Conservation (phyloP, 495 filamentous ascomycete genomes). For the Niebla homalea region DNA sequence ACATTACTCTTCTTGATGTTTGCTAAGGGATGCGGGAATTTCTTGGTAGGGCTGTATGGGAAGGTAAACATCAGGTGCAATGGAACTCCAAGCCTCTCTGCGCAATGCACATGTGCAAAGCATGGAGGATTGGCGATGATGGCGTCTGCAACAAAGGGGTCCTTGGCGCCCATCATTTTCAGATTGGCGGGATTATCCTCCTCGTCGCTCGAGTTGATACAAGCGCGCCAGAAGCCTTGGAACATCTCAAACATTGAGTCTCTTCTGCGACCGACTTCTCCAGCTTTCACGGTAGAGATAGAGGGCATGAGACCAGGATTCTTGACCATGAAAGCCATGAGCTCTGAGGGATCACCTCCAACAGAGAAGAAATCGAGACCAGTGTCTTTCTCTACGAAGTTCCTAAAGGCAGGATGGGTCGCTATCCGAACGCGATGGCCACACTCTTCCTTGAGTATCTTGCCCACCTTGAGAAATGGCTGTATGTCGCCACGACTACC, state of each 20-base stretch:
- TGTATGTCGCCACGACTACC: conserved; percentile 66
- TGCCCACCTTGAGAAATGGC: conserved; percentile 59
- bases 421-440: conserved; percentile 47
- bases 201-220: conserved; percentile 28
- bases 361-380: conserved; percentile 51
- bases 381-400: conserved; percentile 39
- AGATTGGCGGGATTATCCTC: conserved; percentile 36
- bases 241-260: conserved; percentile 46
- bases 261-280: conserved; percentile 32
- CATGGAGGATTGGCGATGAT: conserved; percentile 58
- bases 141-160: conserved; percentile 55
- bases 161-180: conserved; percentile 37
- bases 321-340: conserved; percentile 50
- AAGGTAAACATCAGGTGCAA: conserved; percentile 56
- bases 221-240: conserved; percentile 50
- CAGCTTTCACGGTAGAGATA: conserved; percentile 30
- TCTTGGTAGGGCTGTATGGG: conserved; percentile 53
- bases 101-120: conserved; percentile 54
- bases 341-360: conserved; percentile 46
- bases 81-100: conserved; percentile 50
- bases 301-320: conserved; percentile 40
- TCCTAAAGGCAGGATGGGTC: conserved; percentile 47
- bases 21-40: conserved; percentile 61
- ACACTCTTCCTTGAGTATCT: conserved; percentile 43
- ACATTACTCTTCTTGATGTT: conserved; percentile 52